Base-by-base conservation (phyloP, 1,284 basidiomycete species). In the Ustilago vetiveriae region DNA sequence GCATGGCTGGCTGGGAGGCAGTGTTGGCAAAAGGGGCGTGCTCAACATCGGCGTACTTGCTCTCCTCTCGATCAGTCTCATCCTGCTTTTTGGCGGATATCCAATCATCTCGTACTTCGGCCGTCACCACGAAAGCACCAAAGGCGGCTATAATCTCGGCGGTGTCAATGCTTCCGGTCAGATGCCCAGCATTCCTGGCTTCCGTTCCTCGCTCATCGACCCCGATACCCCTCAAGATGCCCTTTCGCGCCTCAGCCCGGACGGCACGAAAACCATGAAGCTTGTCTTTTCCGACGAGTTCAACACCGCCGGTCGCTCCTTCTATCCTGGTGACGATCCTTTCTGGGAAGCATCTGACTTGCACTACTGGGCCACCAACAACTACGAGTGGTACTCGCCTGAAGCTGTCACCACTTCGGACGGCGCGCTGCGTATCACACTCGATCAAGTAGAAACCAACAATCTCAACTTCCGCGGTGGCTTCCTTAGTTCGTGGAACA, bases 361-460 rank as follows among this genome's bases (percentile, higher is more conserved):
- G 55, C 88, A 90, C 81, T 94, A 94, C 80, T 89, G 90, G 89
- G 86, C 60, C 1, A 78, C 74, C 16, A 71, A 74, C 52, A 77
- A 79, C 41, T 78, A 69, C 55, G 75, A 74, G 43, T 75, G 71
- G 75, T 90, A 93, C 82, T 90, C 92, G 74, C 94, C 94, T 1
- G 86, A 85, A 14, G 89, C 90, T 6, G 84, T 94, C 64, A 91
- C 88, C 1, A 98, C 95, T 2, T 84, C 83, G 53, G 85, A 87
- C 69, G 95, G 95, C 11, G 84, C 88, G 29, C 86, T 98, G 32
- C 86, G 90, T 72, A 90, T 98, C 75, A 92, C 90, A 0, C 63
- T 82, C 13, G 68, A 56, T 23, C 50, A 80, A 53, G 67, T 71
- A n/a, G 43, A 42, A 2, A 72, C 76, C 40, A 89, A 96, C 82